Base-by-base conservation (phyloP, 2,329 filamentous ascomycete species). In the Graphilbum fragrans region DNA sequence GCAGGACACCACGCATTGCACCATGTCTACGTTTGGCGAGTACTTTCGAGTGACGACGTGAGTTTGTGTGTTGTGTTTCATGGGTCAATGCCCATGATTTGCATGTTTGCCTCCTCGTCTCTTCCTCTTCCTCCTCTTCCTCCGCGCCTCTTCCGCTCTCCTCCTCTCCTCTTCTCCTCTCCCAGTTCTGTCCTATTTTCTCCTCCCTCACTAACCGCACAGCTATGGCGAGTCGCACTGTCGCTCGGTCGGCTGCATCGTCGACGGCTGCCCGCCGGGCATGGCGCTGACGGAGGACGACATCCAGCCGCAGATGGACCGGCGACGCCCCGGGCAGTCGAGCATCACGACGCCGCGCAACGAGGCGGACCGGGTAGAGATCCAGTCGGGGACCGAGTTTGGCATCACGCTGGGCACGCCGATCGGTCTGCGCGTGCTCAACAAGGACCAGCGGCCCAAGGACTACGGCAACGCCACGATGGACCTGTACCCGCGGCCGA, bases 271-370 rank as follows among this genome's bases (percentile, higher is more conserved):
- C 56, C 92, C 90, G 29, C 88, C 92, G 14, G 85, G 86, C 54
- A 81, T 96, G 71, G 68, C 80, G 54, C 77, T 96, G 60, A 82
- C 77, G 47, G 88, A 94, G 63, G 70, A 68, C 41, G 86, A 93
- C 57, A 93, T 96, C 58, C 90, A 98, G 65, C 87, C 87, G 38
- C 87, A 95, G 65, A 85, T 96, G 76, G 93, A 82, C 48, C 81
- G 90, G 49, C 77, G 90, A 46, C 76, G 90, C 45, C 90, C 90
- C 5, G 90, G 90, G 35, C 90, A 98, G 64, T 86, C 79, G 52
- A 78, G 80, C 48, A 82, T 96, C 55, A 94, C 87, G 3, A 96
- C 92, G 1, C 90, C 90, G 17, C 78, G 92, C 52, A 78, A 95
- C 60, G 90, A 96, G 64, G 90, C 90, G 62, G 92, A 96, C 61